phyloP scores from a whole-genome alignment of 2,329 filamentous ascomycete genomes.

The Whalleya microplaca region DNA sequence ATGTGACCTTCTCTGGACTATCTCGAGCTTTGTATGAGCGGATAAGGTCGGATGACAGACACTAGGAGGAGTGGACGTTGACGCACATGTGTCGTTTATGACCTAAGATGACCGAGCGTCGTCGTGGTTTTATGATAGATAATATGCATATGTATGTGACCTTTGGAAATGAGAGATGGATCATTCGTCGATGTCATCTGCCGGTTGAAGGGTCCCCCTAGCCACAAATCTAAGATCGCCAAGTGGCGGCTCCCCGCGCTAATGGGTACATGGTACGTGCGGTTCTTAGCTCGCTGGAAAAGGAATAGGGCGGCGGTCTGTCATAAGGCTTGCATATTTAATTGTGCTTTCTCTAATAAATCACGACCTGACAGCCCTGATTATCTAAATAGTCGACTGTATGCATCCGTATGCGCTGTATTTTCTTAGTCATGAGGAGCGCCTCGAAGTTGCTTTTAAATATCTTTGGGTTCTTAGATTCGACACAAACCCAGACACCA shows the following conservation, averaged over 20 bases:
- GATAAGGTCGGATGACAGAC: not conserved
- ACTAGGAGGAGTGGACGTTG: constrained; percentile 2
- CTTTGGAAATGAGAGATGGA: constrained; percentile 5
- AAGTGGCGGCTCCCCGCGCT: constrained; percentile 12
- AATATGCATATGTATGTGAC: not conserved
- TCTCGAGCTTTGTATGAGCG: not conserved
- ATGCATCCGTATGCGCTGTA: too few species aligned
- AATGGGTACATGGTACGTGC: not conserved
- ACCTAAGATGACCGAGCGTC: constrained; percentile 9
- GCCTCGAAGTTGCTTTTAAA: not conserved
- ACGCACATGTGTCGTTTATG: constrained; percentile 10
- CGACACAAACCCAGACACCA: constrained; percentile 11
- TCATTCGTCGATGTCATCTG: constrained; percentile 22
- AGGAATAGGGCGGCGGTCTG: too few species aligned
- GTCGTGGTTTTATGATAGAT: constrained; percentile 6
- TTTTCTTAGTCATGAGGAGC: too few species aligned
- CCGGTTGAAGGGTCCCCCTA: not conserved
- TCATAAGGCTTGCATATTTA: too few species aligned
- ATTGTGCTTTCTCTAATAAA: too few species aligned
- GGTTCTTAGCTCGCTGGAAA: not conserved
- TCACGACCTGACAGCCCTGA: too few species aligned
- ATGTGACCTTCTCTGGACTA: constrained; percentile 1
- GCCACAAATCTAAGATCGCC: constrained; percentile 20
- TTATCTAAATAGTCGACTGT: too few species aligned
- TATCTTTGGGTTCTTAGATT: not conserved